Evolutionary conservation across 2,329 filamentous ascomycete genomes (phyloP), one percentile per base, ranked within the genome.

Genomic region (Fusarium nygamai): DNA sequence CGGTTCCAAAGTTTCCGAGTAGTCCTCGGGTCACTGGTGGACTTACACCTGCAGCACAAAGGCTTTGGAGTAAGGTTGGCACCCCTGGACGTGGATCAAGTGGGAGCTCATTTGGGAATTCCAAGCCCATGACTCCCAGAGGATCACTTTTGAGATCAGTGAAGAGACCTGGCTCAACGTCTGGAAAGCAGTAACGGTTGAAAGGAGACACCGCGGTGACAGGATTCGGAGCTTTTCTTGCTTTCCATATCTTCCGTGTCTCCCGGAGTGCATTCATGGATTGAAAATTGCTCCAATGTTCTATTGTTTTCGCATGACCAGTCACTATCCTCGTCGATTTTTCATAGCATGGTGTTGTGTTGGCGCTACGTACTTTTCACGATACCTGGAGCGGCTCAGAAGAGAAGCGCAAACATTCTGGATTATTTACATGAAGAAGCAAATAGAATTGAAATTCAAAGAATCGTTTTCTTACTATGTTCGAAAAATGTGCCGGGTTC

Each of bases 21-120:
- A 92, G 90, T 70, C 90, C 91, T 24, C 85, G 89, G 51, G 85
- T 89, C 22, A 83, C 86, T 16, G 85, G 85, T 24, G 85, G 85
- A 9, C 83, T 95, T 79, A 96, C 94, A 29, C 94, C 94, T 8
- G 94, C 94, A 20, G 94, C 92, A 6, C 89, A 92, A 80, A 87
- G 91, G 69, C 82, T 94, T 39, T 91, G 91, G 85, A 90, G 88
- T 72, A 90, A 87, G 80, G 89, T 94, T 69, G 84, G 82, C 11
- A 87, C 85, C 10, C 84, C 86, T 11, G 81, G 80, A 59, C 82
- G 77, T 31, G 84, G 75, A 39, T 77, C 75, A 14, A 73, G 80
- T 4, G 78, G 77, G 6, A 76, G 72, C 51, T 80, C 83, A 6
- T 83, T 85, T 66, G 78, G 80, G 3, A 79, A 82, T 39, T 78